Percentiles rank a stretch among this genome's conserved stretches.
These are phyloP conservation scores for Starmerella khaoyaiensis DNA, from an alignment of 805 yeast genomes.

Conservation along the genomic window DNA sequence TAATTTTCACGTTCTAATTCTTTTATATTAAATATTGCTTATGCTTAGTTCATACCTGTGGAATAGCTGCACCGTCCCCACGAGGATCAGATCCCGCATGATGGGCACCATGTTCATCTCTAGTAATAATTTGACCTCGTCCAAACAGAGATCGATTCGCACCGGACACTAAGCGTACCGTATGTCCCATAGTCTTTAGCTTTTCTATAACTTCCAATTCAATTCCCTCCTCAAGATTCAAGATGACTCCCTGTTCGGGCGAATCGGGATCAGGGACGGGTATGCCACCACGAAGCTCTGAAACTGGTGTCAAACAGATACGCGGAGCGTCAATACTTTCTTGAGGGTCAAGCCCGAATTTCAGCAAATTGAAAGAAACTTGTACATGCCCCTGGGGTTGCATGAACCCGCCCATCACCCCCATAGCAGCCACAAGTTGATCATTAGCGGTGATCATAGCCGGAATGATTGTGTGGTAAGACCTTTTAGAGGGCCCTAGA, in stretches of 20 bases:
- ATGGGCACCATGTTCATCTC: slow-evolving; percentile 36
- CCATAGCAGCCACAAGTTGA: slow-evolving; percentile 56
- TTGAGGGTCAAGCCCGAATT: slow-evolving; percentile 58
- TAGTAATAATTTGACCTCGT: slow-evolving; percentile 53
- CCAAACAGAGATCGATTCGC: slow-evolving; percentile 40
- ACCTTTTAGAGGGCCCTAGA: slow-evolving; percentile 55
- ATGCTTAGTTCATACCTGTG: slow-evolving; percentile 29
- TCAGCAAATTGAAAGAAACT: slow-evolving; percentile 50
- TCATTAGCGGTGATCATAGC: slow-evolving; percentile 52
- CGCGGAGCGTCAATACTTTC: slow-evolving; percentile 66
- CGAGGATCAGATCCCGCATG: slow-evolving; percentile 68
- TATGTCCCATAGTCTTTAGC: slow-evolving; percentile 46
- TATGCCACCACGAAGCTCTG: slow-evolving; percentile 47
- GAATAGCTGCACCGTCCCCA: slow-evolving; percentile 73
- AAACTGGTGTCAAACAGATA: slow-evolving; percentile 47
- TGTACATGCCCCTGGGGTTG: slow-evolving; percentile 81
- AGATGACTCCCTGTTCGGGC: slow-evolving; percentile 32
- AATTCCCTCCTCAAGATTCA: slow-evolving; percentile 55
- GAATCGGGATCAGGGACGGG: slow-evolving; percentile 29
- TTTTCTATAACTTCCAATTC: slow-evolving; percentile 34
- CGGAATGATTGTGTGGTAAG: slow-evolving; percentile 76
- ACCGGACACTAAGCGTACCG: slow-evolving; percentile 34
- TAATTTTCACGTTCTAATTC: too few species aligned
- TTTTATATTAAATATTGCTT: neutral
- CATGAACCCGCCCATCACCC: slow-evolving; percentile 79